phyloP scores from a whole-genome alignment of 202 grass and related monocot species.

The Carex sylvatica region DNA sequence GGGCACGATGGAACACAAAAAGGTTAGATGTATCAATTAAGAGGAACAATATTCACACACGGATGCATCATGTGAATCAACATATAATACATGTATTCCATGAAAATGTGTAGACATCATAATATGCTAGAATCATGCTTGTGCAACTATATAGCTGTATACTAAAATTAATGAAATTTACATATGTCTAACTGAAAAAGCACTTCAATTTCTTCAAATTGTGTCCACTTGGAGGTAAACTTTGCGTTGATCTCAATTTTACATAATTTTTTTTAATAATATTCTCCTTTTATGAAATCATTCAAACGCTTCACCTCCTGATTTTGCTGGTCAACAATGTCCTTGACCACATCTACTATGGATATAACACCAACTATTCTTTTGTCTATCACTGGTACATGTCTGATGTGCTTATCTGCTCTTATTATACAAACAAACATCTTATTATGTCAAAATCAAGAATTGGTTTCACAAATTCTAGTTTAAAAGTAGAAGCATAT shows the following conservation, averaged over 20 bases:
- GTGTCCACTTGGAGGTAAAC: neutral
- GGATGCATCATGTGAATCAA: neutral
- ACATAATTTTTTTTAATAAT: conserved; percentile 46
- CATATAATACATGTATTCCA: too few species aligned
- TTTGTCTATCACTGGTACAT: conserved; percentile 80
- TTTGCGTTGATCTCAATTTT: neutral
- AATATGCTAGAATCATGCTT: neutral
- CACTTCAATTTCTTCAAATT: neutral
- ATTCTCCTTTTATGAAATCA: conserved; percentile 79
- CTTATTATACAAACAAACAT: neutral
- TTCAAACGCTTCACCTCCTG: conserved; percentile 74
- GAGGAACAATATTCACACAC: neutral
- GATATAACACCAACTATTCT: conserved; percentile 84
- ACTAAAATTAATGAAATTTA: neutral
- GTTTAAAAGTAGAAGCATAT: neutral
- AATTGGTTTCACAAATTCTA: neutral
- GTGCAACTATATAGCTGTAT: neutral
- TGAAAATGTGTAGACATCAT: too few species aligned
- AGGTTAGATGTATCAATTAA: neutral
- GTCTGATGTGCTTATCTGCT: conserved; percentile 73
- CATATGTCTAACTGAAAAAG: neutral
- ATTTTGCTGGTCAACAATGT: conserved; percentile 75
- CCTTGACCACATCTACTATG: conserved; percentile 73
- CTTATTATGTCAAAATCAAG: neutral
- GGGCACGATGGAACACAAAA: neutral